Percentiles rank a stretch among this genome's conserved stretches.
Conservation (phyloP, 768 basidiomycete species). For the Rhizopogon rudus region DNA sequence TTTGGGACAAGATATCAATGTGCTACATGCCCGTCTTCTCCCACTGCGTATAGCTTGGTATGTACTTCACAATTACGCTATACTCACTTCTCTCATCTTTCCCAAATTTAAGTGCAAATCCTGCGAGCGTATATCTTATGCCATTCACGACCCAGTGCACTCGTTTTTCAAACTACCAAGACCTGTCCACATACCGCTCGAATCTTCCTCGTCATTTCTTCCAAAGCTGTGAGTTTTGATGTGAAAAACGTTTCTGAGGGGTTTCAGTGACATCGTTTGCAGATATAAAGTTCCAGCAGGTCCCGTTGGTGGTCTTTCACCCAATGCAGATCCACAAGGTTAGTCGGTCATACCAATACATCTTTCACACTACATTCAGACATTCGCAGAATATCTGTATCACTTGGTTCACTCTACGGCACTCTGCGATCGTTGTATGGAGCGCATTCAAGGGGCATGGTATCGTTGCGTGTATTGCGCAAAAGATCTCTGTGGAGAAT, state of each 20-base stretch:
- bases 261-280: conserved; percentile 8
- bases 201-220: conserved; percentile 54
- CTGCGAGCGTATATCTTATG: conserved; percentile 77
- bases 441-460: conserved; percentile 82
- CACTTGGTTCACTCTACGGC: conserved; percentile 59
- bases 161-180: conserved; percentile 85
- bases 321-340: conserved; percentile 54
- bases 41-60: conserved; percentile 71
- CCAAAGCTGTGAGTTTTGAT: conserved; percentile 53
- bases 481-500: conserved; percentile 82
- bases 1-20: conserved; percentile 84
- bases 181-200: conserved; percentile 62
- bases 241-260: not conserved
- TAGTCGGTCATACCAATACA: conserved; percentile 5
- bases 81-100: not conserved
- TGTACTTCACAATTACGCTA: conserved; percentile 1
- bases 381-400: conserved; percentile 52
- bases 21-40: conserved; percentile 78
- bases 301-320: conserved; percentile 34
- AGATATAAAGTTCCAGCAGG: conserved; percentile 68
- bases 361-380: not conserved
- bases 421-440: conserved; percentile 84
- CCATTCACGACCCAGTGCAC: conserved; percentile 78
- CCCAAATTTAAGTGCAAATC: conserved; percentile 54
- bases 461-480: conserved; percentile 86